Evolutionary conservation across 306 rosid species (phyloP).

Genomic region (Arachis hypogaea): DNA sequence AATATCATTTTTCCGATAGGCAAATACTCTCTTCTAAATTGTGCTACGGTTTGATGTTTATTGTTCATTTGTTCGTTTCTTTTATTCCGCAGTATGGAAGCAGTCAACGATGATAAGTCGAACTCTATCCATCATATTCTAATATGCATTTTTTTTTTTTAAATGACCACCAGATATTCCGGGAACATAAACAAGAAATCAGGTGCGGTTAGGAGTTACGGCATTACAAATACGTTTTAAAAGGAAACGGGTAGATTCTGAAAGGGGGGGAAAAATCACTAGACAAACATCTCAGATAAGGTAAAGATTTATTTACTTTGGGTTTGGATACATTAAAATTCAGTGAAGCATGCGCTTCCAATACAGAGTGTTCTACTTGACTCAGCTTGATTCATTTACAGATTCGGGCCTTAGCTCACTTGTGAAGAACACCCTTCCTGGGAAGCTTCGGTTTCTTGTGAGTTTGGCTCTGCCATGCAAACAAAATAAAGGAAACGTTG

Average conservation of each 20-base stretch:
- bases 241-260: not conserved
- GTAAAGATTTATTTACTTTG: not conserved
- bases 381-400: constrained; percentile 12
- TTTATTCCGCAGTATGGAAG: too few relatives aligned
- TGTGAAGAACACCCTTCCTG: constrained; percentile 87
- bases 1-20: too few relatives aligned
- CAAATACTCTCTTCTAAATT: too few relatives aligned
- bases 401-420: constrained; percentile 44
- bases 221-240: not conserved
- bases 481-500: not conserved
- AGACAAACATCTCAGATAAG: not conserved
- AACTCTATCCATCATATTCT: constrained; percentile 8
- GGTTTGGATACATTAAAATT: not conserved
- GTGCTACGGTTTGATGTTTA: too few relatives aligned
- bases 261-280: not conserved
- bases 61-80: too few relatives aligned
- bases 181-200: not conserved
- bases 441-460: constrained; percentile 73
- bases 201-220: not conserved
- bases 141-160: not conserved
- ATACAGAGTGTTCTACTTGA: not conserved
- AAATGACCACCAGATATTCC: constrained; percentile 7
- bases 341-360: constrained; percentile 1
- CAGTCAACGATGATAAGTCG: not conserved
- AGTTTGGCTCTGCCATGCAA: constrained; percentile 59